A percentile compares a stretch with the other conserved stretches of the same genome.
These are phyloP conservation scores for Cyberlindnera mycetangii DNA, from an alignment of 805 yeast genomes.

Conservation along the genomic window DNA sequence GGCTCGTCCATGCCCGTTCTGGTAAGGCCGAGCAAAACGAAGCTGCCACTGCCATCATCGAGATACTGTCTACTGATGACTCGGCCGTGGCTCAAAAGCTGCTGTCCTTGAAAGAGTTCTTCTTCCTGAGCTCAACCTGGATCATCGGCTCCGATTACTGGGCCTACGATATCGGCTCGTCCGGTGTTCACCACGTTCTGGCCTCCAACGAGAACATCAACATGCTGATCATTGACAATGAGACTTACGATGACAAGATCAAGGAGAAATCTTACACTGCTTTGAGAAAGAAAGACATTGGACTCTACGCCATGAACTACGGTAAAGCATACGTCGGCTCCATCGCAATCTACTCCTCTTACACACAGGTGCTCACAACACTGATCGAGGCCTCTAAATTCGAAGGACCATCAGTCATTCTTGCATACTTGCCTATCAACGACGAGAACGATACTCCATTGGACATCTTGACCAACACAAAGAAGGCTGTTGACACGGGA, in stretches of 20 bases:
- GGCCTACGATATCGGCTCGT: constrained; percentile 89
- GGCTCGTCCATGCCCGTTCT: constrained; percentile 57
- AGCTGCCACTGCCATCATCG: constrained; percentile 30
- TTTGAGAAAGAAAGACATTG: constrained; percentile 83
- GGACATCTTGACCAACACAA: constrained; percentile 79
- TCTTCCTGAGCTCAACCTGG: constrained; percentile 63
- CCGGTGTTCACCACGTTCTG: constrained; percentile 85
- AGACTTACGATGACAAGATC: constrained; percentile 51
- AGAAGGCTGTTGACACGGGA: constrained; percentile 88
- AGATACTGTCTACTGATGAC: constrained; percentile 38
- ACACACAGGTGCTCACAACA: constrained; percentile 88
- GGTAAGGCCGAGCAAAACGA: constrained; percentile 15
- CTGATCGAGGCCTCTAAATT: constrained; percentile 85
- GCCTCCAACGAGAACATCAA: constrained; percentile 75
- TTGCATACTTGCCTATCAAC: constrained; percentile 83
- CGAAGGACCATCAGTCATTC: constrained; percentile 86
- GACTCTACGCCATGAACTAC: constrained; percentile 91
- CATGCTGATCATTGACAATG: constrained; percentile 83
- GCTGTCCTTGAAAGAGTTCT: constrained; percentile 43
- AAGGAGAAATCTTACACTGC: constrained; percentile 32
- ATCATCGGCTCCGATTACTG: constrained; percentile 92
- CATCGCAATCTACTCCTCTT: constrained; percentile 89
- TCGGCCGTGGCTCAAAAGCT: constrained; percentile 44
- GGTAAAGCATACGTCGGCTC: constrained; percentile 90
- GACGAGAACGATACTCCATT: constrained; percentile 66